A percentile compares a stretch with the other conserved stretches of the same genome.
Conservation (phyloP, 306 rosid species). For the Cucumis hystrix region DNA sequence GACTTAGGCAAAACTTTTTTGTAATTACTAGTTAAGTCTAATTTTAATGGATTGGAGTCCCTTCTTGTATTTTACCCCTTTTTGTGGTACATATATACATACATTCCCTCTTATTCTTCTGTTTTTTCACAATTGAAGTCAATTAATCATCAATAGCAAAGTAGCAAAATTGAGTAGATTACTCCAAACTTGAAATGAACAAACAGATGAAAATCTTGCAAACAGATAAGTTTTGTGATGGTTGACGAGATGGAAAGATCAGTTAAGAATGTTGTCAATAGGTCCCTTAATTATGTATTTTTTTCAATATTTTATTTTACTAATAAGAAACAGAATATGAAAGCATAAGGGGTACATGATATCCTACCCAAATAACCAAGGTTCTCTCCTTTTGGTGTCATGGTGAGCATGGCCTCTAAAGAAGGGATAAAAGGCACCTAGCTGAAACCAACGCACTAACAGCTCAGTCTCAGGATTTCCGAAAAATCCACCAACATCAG, state of each 20-base stretch:
- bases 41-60: no score
- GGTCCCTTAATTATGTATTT: neutral
- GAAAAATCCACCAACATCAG: conserved; percentile 94
- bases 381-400: conserved; percentile 95
- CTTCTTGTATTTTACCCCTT: no score
- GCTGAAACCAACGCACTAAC: conserved; percentile 93
- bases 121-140: no score
- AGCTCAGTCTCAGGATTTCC: conserved; percentile 92
- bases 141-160: no score
- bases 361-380: conserved; percentile 95
- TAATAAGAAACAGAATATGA: neutral
- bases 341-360: conserved; percentile 3
- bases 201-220: neutral
- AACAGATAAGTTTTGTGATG: neutral
- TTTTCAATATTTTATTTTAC: no score
- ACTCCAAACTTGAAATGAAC: neutral
- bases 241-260: neutral
- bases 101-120: no score
- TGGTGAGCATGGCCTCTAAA: conserved; percentile 95
- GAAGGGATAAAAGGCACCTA: conserved; percentile 92
- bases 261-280: neutral
- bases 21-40: no score
- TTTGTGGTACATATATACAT: no score
- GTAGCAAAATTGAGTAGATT: neutral
- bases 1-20: no score